Evolutionary conservation across 805 yeast genomes (phyloP), one percentile per base, ranked within the genome.

Genomic region (Yamadazyma tumulicola): DNA sequence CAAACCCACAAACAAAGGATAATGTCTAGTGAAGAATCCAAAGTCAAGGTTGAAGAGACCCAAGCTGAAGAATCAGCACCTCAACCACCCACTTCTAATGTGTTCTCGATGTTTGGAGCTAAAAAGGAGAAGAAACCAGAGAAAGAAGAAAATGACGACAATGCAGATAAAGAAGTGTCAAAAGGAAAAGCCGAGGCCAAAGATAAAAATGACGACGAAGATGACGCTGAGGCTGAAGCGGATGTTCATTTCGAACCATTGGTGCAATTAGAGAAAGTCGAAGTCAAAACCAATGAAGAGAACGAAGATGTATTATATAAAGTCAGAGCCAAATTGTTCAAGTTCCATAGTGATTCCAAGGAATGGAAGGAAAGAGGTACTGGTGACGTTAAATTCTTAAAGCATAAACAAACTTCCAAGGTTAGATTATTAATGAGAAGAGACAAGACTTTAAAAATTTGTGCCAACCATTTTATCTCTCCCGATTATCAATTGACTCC

Each of bases 321-420:
- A 67, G 86, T 85, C 49, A 77, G 98, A 59, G 97, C 98, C 48
- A 93, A 93, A 68, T 74, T 93, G 57, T 93, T 91, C 74, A 84
- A 87, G 67, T 91, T 84, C 72, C 81, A 81, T 53, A 74, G 79
- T 27, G 95, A 87, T 41, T 53, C 80, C 35, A 82, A 81, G 56
- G 97, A 93, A 68, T 93, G 98, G 98, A 93, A 93, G 66, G 98
- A 93, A 75, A 85, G 98, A 73, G 98, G 98, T 53, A 87, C 96
- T 22, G 98, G 98, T 56, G 98, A 93, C 57, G 96, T 88, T 52
- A 87, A 93, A 68, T 86, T 93, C 66, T 78, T 93, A 60, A 74
- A 91, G 71, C 96, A 91, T 72, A 88, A 87, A 64, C 67, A 68
- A 43, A 70, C 86, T 39, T 75, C 77, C 39, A 89, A 87, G 69